These are phyloP conservation scores for Pinguiococcus pyrenoidosus DNA, from an alignment of 108 stramenopile genomes.

Conservation along the genomic window DNA sequence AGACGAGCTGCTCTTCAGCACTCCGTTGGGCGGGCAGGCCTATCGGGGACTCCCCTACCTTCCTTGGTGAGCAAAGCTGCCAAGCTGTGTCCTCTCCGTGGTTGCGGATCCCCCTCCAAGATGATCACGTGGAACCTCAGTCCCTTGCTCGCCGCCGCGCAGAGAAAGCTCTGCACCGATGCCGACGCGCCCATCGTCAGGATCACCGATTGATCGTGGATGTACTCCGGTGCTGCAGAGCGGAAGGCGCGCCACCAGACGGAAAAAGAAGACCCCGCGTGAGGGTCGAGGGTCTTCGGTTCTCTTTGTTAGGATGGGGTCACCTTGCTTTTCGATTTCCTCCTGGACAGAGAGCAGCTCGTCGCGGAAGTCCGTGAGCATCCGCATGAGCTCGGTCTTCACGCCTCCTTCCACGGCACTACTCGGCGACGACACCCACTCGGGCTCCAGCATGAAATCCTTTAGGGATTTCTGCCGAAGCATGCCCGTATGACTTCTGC, in stretches of 20 bases:
- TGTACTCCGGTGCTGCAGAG: conserved; percentile 68
- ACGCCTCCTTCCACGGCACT: conserved; percentile 1
- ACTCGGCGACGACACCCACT: conserved; percentile 1
- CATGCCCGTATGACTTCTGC: no score
- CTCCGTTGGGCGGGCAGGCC: neutral
- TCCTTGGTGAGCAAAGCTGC: neutral
- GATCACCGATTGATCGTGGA: conserved; percentile 73
- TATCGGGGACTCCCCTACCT: neutral
- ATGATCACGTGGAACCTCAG: conserved; percentile 77
- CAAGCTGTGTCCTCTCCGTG: conserved; percentile 2
- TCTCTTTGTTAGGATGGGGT: no score
- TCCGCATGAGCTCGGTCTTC: conserved; percentile 49
- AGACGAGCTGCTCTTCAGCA: neutral
- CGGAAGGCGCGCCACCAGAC: conserved; percentile 1
- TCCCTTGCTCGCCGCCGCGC: conserved; percentile 56
- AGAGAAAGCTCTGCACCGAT: conserved; percentile 55
- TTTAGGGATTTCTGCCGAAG: conserved; percentile 1
- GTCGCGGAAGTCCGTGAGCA: conserved; percentile 61
- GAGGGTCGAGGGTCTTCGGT: no score
- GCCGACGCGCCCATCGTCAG: conserved; percentile 69
- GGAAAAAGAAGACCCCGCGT: neutral
- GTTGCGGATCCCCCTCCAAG: conserved; percentile 63
- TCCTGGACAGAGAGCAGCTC: conserved; percentile 72
- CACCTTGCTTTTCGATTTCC: conserved; percentile 71
- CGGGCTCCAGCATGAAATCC: neutral